Percentiles rank a stretch among this genome's conserved stretches.
Evolutionary conservation across 805 yeast genomes (phyloP).

Genomic region (Wickerhamomyces sydowiorum): DNA sequence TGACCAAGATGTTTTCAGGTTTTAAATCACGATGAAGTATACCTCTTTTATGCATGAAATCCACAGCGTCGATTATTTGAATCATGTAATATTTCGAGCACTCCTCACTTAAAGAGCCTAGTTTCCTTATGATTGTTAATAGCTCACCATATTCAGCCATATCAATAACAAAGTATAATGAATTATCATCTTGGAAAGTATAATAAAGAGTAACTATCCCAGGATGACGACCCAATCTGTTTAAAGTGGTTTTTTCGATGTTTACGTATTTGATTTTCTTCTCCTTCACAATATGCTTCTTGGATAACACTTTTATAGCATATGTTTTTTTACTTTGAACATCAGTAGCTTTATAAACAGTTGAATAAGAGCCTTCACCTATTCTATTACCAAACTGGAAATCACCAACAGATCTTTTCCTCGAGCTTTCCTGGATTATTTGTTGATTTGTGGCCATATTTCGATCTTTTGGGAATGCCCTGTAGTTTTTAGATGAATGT

Average conservation of each 20-base stretch:
- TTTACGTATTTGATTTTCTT: conserved; percentile 93
- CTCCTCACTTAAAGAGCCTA: conserved; percentile 70
- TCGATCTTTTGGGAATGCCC: too few relatives aligned
- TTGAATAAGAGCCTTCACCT: conserved; percentile 96
- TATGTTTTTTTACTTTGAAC: conserved; percentile 63
- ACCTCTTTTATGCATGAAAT: conserved; percentile 83
- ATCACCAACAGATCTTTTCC: conserved; percentile 57
- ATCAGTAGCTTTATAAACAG: conserved; percentile 85
- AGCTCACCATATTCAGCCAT: conserved; percentile 95
- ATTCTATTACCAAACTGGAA: conserved; percentile 77
- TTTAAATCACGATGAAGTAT: conserved; percentile 91
- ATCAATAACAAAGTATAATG: conserved; percentile 87
- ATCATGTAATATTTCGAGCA: conserved; percentile 76
- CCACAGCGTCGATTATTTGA: conserved; percentile 87
- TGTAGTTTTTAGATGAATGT: too few relatives aligned
- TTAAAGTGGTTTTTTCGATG: conserved; percentile 87
- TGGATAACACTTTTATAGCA: conserved; percentile 89
- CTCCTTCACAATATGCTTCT: conserved; percentile 89
- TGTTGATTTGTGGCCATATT: too few relatives aligned
- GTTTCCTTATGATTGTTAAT: conserved; percentile 66
- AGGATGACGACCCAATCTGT: conserved; percentile 85
- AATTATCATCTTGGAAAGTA: conserved; percentile 89
- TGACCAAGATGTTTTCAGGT: conserved; percentile 88
- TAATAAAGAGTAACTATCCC: conserved; percentile 89
- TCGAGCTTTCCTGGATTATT: conserved; percentile 29